Conservation (phyloP, 305 asterid species). For the Fraxinus xanthoxyloides region DNA sequence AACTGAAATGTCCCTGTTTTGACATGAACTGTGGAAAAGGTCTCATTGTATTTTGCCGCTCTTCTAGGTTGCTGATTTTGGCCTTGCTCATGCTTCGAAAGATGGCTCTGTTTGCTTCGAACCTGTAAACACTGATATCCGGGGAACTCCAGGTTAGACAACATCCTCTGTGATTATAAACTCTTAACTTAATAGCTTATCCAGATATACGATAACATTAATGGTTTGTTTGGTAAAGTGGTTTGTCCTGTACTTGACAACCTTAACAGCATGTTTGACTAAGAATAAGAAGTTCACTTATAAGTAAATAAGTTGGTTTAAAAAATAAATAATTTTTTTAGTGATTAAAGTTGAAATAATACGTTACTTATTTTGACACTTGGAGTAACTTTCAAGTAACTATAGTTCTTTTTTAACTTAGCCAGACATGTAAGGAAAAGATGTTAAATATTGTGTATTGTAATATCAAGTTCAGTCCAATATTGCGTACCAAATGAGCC, state of each 20-base stretch:
- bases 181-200: neutral
- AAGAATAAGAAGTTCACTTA: neutral
- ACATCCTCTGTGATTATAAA: neutral
- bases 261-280: neutral
- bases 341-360: neutral
- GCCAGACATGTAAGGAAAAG: neutral
- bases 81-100: conserved; percentile 92
- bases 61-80: conserved; percentile 92
- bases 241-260: neutral
- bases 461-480: neutral
- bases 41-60: neutral
- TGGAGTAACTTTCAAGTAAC: neutral
- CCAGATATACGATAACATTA: neutral
- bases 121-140: conserved; percentile 83
- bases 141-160: conserved; percentile 88
- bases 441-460: neutral
- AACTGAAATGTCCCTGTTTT: neutral
- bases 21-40: neutral
- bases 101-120: conserved; percentile 92
- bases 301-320: neutral
- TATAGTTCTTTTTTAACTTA: neutral
- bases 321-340: neutral
- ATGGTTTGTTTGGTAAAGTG: neutral
- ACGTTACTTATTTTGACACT: neutral
- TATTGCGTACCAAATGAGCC: neutral